Evolutionary conservation across 805 yeast genomes (phyloP), one percentile per base, ranked within the genome.

Genomic region (Citeromyces nyonsensis): DNA sequence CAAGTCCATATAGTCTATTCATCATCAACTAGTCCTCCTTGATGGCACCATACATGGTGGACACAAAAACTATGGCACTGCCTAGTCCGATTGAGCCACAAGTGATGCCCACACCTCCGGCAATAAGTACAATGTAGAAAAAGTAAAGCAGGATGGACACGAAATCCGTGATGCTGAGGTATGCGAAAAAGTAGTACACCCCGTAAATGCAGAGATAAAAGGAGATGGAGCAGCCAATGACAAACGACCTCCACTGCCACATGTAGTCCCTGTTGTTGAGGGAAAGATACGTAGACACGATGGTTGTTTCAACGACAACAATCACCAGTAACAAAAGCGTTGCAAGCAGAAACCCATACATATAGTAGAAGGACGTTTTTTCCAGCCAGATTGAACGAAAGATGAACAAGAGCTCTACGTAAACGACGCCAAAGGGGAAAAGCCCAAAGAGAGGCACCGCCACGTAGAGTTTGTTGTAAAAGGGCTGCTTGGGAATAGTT

Each of bases 221-320:
- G 22, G 84, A 83, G 31, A 81, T 66, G 36, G 86, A 72, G 4
- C 71, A 58, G 4, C 93, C 82, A 20, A 74, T 69, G 34, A 70
- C 50, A 51, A 82, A 83, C 9, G 84, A 61, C 41, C 75, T 63
- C 94, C 94, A 83, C 47, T 81, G 82, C 95, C 95, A 85, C 32
- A 69, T 67, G 33, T 70, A 72, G 45, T 69, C 52, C n/a, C 52
- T 51, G 13, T 44, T 37, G 33, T 48, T 60, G 43, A 83, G 59
- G 29, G 77, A 63, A 28, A 78, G 47, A 45, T 77, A 83, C 7
- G 77, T 63, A 5, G 79, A 72, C 28, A 83, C 69, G 15, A 83
- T 63, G 6, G 86, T 70, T 33, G 79, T 69, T 50, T 83, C 94
- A 26, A 71, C 56, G 13, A 81, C 72, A 10, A 80, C 73, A 25